Percentiles rank a stretch among this genome's conserved stretches.
Evolutionary conservation across 345 rosid genomes (phyloP).

Genomic region (Erysimum cheiranthoides): DNA sequence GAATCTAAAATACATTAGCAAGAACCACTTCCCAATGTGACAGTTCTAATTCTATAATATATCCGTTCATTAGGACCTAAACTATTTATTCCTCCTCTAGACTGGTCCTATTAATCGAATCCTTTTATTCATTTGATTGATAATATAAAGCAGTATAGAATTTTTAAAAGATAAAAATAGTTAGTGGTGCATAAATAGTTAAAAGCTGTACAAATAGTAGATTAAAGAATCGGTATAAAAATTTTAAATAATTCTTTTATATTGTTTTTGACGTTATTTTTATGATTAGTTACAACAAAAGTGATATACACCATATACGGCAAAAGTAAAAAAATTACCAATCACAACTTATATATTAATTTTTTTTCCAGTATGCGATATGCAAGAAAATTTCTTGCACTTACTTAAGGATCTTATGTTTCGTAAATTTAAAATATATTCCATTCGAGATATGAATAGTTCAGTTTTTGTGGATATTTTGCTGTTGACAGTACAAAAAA

Average conservation of each 20-base stretch:
- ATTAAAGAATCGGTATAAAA: too few relatives aligned
- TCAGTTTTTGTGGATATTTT: neutral
- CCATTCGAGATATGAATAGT: neutral
- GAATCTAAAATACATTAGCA: constrained; percentile 21
- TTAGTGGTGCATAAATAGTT: too few relatives aligned
- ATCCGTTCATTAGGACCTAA: constrained; percentile 29
- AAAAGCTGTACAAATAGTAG: too few relatives aligned
- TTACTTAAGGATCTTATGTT: neutral
- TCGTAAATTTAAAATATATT: neutral
- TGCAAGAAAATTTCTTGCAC: neutral
- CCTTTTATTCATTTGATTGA: neutral
- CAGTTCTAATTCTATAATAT: constrained; percentile 37
- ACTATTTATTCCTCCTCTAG: constrained; percentile 30
- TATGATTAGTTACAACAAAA: too few relatives aligned
- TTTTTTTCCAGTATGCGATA: neutral
- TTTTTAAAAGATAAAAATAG: too few relatives aligned
- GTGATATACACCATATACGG: too few relatives aligned
- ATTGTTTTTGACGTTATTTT: too few relatives aligned
- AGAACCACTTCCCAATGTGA: constrained; percentile 41
- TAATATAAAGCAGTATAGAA: too few relatives aligned
- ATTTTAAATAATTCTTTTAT: too few relatives aligned
- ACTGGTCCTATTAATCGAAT: constrained; percentile 1
- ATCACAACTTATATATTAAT: too few relatives aligned
- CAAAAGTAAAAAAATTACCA: too few relatives aligned
- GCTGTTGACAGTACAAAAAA: too few relatives aligned